Percentiles rank a stretch among this genome's conserved stretches.
Conservation (phyloP, 1,139 yeast species). For the Pichia sp. region DNA sequence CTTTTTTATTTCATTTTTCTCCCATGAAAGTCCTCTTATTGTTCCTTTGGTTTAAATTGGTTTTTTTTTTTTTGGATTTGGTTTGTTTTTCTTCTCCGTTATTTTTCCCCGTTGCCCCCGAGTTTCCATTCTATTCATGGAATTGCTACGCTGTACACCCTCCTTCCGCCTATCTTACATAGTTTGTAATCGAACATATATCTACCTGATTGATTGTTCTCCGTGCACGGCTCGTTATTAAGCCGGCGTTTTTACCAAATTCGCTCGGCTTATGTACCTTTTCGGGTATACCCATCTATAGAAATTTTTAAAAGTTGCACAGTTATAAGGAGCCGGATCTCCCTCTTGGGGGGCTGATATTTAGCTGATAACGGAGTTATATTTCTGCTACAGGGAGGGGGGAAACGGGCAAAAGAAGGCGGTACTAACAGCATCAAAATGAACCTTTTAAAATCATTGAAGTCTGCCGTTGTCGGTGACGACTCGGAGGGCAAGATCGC, state of each 20-base stretch:
- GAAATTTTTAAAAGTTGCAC: not conserved
- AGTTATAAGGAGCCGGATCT: not conserved
- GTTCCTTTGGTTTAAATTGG: not conserved
- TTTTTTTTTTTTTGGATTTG: not conserved
- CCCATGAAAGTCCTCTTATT: not conserved
- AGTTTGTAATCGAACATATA: no score
- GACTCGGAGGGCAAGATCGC: slow-evolving; percentile 19
- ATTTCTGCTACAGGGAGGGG: not conserved
- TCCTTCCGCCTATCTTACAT: not conserved
- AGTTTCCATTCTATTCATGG: not conserved
- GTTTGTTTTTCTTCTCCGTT: not conserved
- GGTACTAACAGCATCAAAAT: not conserved
- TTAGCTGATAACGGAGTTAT: not conserved
- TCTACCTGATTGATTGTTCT: not conserved
- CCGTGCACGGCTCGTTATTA: not conserved
- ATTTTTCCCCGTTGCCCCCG: not conserved
- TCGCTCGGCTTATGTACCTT: not conserved
- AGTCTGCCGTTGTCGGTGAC: slow-evolving; percentile 10
- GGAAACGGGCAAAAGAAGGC: not conserved
- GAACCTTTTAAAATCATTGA: slow-evolving; percentile 14
- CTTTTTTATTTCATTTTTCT: not conserved
- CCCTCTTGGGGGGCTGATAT: not conserved
- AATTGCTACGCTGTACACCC: not conserved
- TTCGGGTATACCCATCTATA: not conserved
- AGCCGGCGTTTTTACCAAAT: not conserved